These are phyloP conservation scores for Neonectria magnoliae DNA, from an alignment of 2,329 filamentous ascomycete species.

Conservation along the genomic window DNA sequence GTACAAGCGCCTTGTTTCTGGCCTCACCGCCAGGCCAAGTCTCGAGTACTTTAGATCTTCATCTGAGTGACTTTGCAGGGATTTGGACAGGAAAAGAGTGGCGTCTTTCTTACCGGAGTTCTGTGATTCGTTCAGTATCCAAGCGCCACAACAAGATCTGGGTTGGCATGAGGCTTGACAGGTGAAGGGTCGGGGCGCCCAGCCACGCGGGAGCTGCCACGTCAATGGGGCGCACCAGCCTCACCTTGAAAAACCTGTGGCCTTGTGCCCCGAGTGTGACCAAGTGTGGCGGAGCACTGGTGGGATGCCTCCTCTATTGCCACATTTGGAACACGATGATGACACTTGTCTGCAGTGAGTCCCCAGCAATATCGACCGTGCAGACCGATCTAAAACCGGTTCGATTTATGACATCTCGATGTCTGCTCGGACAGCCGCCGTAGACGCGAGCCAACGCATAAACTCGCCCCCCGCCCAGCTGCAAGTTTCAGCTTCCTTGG, in stretches of 20 bases:
- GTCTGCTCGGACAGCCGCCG: conserved; percentile 22
- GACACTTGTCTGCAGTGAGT: conserved; percentile 19
- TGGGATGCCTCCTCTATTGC: conserved; percentile 42
- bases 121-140: conserved; percentile 36
- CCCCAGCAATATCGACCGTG: conserved; percentile 32
- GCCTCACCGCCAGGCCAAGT: conserved; percentile 41
- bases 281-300: conserved; percentile 52
- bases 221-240: conserved; percentile 52
- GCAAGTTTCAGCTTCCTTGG: conserved; percentile 38
- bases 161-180: conserved; percentile 31
- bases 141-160: conserved; percentile 33
- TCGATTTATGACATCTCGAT: conserved; percentile 27
- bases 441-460: conserved; percentile 41
- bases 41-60: conserved; percentile 42
- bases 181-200: conserved; percentile 35
- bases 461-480: conserved; percentile 37
- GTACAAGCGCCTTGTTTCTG: conserved; percentile 28
- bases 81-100: conserved; percentile 18
- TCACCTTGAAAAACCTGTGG: conserved; percentile 43
- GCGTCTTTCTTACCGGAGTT: conserved; percentile 13
- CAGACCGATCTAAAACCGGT: conserved; percentile 36
- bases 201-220: conserved; percentile 54
- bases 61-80: conserved; percentile 45
- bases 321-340: conserved; percentile 34
- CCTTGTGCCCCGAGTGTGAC: conserved; percentile 34